phyloP scores from a whole-genome alignment of 352 stramenopile genomes.

The Pythium oligandrum region DNA sequence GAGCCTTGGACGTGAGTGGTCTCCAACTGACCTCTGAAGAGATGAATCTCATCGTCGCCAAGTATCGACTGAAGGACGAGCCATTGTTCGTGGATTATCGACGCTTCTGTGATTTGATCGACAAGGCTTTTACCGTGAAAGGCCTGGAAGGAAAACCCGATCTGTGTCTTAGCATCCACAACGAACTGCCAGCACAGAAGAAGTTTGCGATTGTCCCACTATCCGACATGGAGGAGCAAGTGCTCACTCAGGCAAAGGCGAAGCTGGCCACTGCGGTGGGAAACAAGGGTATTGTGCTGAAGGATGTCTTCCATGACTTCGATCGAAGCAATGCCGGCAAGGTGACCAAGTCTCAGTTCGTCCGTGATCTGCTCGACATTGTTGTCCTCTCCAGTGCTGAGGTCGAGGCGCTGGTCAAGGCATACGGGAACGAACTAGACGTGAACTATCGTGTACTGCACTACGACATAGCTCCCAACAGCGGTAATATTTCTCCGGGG shows the following conservation, averaged over 20 bases:
- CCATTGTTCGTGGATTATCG: conserved; percentile 71
- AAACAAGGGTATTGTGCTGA: conserved; percentile 80
- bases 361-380: conserved; percentile 64
- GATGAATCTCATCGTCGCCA: conserved; percentile 48
- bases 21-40: conserved; percentile 52
- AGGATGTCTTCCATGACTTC: conserved; percentile 86
- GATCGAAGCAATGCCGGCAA: conserved; percentile 80
- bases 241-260: conserved; percentile 35
- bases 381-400: conserved; percentile 45
- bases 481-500: conserved; percentile 17
- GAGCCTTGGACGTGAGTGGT: conserved; percentile 70
- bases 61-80: conserved; percentile 63
- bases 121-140: conserved; percentile 82
- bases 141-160: conserved; percentile 62
- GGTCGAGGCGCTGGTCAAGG: conserved; percentile 57
- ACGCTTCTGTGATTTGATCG: conserved; percentile 79
- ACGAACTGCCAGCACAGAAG: conserved; percentile 23
- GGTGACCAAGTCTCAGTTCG: conserved; percentile 76
- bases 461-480: conserved; percentile 53
- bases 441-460: conserved; percentile 78
- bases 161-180: conserved; percentile 26
- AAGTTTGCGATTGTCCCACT: conserved; percentile 30
- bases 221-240: conserved; percentile 25
- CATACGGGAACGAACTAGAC: conserved; percentile 67
- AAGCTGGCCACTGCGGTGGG: conserved; percentile 62